A percentile compares a stretch with the other conserved stretches of the same genome.
These are phyloP conservation scores for Candida nemodendra DNA, from an alignment of 805 yeast genomes.

Conservation along the genomic window DNA sequence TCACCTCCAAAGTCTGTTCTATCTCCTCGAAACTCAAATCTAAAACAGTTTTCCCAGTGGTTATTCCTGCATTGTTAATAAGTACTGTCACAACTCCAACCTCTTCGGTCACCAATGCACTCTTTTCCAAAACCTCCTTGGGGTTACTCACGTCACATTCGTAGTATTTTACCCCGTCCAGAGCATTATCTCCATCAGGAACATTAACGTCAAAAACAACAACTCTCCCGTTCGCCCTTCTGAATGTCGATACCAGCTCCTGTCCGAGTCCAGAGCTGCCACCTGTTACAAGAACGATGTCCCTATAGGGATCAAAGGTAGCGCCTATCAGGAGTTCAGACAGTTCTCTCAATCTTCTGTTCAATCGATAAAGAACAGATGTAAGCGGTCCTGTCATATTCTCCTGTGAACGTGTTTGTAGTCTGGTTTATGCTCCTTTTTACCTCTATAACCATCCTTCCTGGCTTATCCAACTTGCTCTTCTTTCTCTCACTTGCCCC, in stretches of 20 bases:
- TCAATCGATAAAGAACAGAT: conserved; percentile 24
- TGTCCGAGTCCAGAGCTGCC: conserved; percentile 80
- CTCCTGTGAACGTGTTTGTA: background rate
- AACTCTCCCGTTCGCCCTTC: conserved; percentile 45
- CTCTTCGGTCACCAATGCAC: conserved; percentile 40
- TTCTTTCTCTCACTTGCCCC: no score
- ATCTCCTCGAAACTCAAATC: conserved; percentile 59
- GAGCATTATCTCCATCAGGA: conserved; percentile 37
- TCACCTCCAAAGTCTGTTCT: conserved; percentile 60
- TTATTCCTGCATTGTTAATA: conserved; percentile 84
- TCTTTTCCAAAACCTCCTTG: conserved; percentile 41
- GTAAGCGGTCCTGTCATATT: conserved; percentile 31
- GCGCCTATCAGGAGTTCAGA: conserved; percentile 49
- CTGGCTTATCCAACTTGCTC: no score
- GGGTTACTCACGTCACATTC: conserved; percentile 68
- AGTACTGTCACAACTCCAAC: conserved; percentile 65
- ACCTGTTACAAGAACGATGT: conserved; percentile 77
- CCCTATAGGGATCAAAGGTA: conserved; percentile 50
- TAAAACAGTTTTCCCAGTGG: conserved; percentile 54
- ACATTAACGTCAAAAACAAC: conserved; percentile 61
- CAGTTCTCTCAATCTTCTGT: conserved; percentile 27
- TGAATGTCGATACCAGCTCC: conserved; percentile 52
- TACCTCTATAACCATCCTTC: conserved; percentile 1
- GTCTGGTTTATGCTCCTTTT: background rate
- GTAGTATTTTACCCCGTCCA: conserved; percentile 50